phyloP scores from a whole-genome alignment of 2,329 filamentous ascomycete species.

The Trichoderma sp. region DNA sequence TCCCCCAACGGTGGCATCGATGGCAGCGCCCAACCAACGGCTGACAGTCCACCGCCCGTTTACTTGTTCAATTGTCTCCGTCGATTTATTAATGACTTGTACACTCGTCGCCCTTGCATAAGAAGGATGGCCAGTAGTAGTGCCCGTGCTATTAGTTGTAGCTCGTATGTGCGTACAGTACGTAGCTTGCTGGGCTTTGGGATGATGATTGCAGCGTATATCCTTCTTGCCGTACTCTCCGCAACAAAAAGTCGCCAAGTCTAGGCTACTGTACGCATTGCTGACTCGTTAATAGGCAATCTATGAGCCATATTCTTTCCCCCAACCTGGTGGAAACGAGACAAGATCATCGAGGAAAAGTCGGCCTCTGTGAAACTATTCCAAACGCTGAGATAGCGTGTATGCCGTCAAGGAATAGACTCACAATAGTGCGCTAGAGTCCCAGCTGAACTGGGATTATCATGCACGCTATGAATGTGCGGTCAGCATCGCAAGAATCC shows the following conservation, averaged over 20 bases:
- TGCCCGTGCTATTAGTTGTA: slow-evolving; percentile 6
- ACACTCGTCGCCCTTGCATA: slow-evolving; percentile 6
- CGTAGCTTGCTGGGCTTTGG: background rate
- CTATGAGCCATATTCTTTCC: background rate
- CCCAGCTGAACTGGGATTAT: slow-evolving; percentile 16
- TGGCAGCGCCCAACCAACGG: slow-evolving; percentile 1
- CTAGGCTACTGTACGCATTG: background rate
- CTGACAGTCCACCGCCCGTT: background rate
- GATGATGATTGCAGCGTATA: background rate
- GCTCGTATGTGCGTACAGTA: background rate
- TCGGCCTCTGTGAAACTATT: background rate
- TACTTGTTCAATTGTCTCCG: slow-evolving; percentile 7
- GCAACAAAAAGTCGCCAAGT: background rate
- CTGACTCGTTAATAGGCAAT: background rate
- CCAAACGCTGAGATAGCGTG: background rate
- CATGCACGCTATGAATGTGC: slow-evolving; percentile 18
- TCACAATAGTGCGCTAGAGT: slow-evolving; percentile 16
- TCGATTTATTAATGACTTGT: background rate
- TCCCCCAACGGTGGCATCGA: slow-evolving; percentile 8
- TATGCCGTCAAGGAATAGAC: slow-evolving; percentile 3
- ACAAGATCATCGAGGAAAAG: background rate
- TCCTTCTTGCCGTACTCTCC: background rate
- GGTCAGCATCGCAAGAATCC: slow-evolving; percentile 16
- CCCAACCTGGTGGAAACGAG: background rate
- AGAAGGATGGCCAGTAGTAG: background rate